Evolutionary conservation across 305 asterid species (phyloP), one percentile per base, ranked within the genome.

Genomic region (Fraxinus angustifolia): DNA sequence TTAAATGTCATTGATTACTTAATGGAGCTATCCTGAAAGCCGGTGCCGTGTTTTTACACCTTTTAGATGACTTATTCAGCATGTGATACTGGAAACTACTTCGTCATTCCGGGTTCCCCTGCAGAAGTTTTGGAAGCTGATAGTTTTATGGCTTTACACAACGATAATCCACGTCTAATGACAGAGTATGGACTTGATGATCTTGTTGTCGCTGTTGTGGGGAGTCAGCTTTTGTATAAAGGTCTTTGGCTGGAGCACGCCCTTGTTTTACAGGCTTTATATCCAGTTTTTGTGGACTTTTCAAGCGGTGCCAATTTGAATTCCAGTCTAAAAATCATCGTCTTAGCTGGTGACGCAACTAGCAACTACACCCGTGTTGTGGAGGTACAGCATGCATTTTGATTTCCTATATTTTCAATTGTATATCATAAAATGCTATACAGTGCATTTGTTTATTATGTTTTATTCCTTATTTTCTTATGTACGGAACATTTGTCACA

Each of bases 171-270:
- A 45, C 88, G 67, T 80, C 83, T 80, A 75, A 81, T 80, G 78
- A 79, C 88, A 89, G 88, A 84, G 72, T 80, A 86, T 73, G 87
- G 86, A 34, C 78, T 87, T 45, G 86, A 87, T 80, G 87, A 87
- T 77, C 93, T 96, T 78, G 86, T 91, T 84, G 85, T 94, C 82
- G 92, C 89, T 67, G 80, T 96, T 79, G 93, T 92, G 83, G 98
- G 97, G 81, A 91, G 92, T 80, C 96, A 89, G 71, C 87, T 96
- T 81, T 85, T 89, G 35, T 92, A 96, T 83, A 89, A 85, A 89
- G 95, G 97, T 82, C 87, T 89, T 58, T 96, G 98, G 98, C 95
- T 96, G 72, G 98, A 96, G 77, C 96, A 96, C 73, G 96, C 98
- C 88, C 87, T 96, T 70, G 86, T 94, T 79, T 89, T 96, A 82